Conservation (phyloP, 495 filamentous ascomycete species). For the Haplographium delicatum region DNA sequence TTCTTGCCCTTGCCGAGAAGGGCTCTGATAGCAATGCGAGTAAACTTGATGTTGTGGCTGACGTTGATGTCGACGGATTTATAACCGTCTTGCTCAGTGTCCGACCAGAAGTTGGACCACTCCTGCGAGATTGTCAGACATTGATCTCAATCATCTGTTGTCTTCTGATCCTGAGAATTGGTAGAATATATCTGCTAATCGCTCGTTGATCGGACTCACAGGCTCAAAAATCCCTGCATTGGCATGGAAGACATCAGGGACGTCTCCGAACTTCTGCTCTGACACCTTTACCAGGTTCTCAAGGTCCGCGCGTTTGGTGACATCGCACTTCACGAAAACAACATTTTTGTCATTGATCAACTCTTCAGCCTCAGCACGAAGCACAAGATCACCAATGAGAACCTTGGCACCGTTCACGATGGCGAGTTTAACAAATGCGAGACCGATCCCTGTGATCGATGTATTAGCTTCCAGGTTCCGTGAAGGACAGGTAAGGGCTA, state of each 20-base stretch:
- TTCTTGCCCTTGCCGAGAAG: conserved; percentile 27
- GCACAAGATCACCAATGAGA: conserved; percentile 30
- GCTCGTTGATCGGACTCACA: conserved; percentile 2
- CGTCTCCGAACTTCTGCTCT: conserved; percentile 28
- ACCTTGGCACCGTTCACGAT: conserved; percentile 23
- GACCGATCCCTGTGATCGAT: neutral
- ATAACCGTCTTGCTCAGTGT: conserved; percentile 28
- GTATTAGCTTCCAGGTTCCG: neutral
- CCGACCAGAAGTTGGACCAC: conserved; percentile 29
- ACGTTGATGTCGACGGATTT: conserved; percentile 26
- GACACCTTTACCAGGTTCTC: conserved; percentile 25
- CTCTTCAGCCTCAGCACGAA: conserved; percentile 24
- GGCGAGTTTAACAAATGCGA: conserved; percentile 27
- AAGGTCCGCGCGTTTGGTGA: conserved; percentile 29
- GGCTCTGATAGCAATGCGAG: conserved; percentile 32
- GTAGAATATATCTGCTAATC: too few species aligned
- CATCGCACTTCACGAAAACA: conserved; percentile 31
- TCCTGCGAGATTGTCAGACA: too few species aligned
- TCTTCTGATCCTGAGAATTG: too few species aligned
- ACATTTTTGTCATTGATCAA: conserved; percentile 17
- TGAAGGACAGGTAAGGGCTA: neutral
- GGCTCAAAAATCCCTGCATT: conserved; percentile 34
- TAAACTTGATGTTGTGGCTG: conserved; percentile 32
- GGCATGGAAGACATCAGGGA: conserved; percentile 30
- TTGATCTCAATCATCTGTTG: too few species aligned